A percentile compares a stretch with the other conserved stretches of the same genome.
phyloP scores from a whole-genome alignment of 179 eudicot genomes.

The Camellia oleifera region DNA sequence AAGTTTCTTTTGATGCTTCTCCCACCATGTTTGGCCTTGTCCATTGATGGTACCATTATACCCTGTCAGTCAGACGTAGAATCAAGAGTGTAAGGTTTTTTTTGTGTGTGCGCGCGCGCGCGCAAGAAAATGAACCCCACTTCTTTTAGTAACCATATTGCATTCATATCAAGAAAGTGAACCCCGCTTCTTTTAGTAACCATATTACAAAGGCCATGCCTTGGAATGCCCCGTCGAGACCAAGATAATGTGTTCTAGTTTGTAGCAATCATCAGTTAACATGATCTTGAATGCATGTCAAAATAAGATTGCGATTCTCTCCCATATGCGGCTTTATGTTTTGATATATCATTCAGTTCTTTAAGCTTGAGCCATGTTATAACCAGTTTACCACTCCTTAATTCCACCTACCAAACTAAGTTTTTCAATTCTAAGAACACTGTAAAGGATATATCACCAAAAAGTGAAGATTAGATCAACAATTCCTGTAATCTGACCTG shows the following conservation, averaged over 20 bases:
- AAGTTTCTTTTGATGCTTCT: slow-evolving; percentile 64
- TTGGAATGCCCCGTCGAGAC: neutral
- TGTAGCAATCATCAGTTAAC: neutral
- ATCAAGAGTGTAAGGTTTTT: neutral
- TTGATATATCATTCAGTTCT: neutral
- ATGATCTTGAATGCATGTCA: neutral
- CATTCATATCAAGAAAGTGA: slow-evolving; percentile 2
- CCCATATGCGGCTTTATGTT: neutral
- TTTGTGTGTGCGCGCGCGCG: neutral
- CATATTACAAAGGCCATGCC: neutral
- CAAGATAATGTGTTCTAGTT: neutral
- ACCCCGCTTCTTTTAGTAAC: neutral
- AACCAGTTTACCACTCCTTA: neutral
- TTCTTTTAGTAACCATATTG: neutral
- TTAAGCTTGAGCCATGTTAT: neutral
- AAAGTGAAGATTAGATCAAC: neutral
- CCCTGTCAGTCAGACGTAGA: slow-evolving; percentile 45
- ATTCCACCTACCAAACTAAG: neutral
- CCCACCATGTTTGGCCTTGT: slow-evolving; percentile 95
- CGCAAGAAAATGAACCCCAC: neutral
- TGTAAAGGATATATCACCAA: neutral
- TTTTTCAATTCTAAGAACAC: neutral
- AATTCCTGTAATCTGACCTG: slow-evolving; percentile 53
- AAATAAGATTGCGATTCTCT: neutral
- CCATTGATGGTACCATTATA: slow-evolving; percentile 96